Evolutionary conservation across 2,329 filamentous ascomycete genomes (phyloP).

Genomic region (Ceratocystis eucalypticola): DNA sequence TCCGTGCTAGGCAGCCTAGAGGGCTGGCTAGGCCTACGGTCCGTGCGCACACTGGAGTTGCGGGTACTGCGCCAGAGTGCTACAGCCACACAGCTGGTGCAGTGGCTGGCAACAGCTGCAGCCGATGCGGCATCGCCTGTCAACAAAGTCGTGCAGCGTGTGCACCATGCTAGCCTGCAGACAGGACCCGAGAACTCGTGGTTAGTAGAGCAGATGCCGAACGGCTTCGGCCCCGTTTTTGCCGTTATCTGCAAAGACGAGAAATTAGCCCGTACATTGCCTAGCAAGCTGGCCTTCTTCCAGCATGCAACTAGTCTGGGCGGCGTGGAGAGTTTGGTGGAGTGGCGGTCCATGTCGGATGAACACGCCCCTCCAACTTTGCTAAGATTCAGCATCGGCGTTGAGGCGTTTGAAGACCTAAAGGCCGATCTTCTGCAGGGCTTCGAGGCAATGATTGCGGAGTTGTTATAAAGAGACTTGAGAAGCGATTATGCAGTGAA

Average conservation of each 20-base stretch:
- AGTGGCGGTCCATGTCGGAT: slow-evolving; percentile 92
- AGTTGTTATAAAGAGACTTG: slow-evolving; percentile 20
- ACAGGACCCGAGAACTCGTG: slow-evolving; percentile 41
- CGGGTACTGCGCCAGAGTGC: slow-evolving; percentile 63
- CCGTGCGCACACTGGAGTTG: slow-evolving; percentile 72
- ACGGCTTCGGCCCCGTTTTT: slow-evolving; percentile 82
- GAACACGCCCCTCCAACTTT: slow-evolving; percentile 53
- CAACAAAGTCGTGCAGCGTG: slow-evolving; percentile 40
- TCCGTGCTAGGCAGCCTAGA: slow-evolving; percentile 80
- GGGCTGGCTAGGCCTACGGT: slow-evolving; percentile 81
- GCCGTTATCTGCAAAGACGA: slow-evolving; percentile 51
- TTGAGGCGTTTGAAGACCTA: slow-evolving; percentile 79
- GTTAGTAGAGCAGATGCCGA: slow-evolving; percentile 79
- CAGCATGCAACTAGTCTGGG: slow-evolving; percentile 91
- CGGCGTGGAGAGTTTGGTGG: slow-evolving; percentile 87
- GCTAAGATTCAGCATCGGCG: slow-evolving; percentile 69
- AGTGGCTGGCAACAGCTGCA: slow-evolving; percentile 50
- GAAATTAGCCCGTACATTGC: slow-evolving; percentile 51
- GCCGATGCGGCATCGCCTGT: slow-evolving; percentile 29
- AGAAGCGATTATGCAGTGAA: background rate
- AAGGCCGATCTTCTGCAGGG: slow-evolving; percentile 58
- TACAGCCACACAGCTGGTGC: slow-evolving; percentile 55
- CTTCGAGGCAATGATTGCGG: slow-evolving; percentile 41
- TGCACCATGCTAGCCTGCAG: slow-evolving; percentile 74
- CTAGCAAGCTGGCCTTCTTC: slow-evolving; percentile 68